Evolutionary conservation across 2,329 filamentous ascomycete genomes (phyloP).

Genomic region (Cladosporium velox): DNA sequence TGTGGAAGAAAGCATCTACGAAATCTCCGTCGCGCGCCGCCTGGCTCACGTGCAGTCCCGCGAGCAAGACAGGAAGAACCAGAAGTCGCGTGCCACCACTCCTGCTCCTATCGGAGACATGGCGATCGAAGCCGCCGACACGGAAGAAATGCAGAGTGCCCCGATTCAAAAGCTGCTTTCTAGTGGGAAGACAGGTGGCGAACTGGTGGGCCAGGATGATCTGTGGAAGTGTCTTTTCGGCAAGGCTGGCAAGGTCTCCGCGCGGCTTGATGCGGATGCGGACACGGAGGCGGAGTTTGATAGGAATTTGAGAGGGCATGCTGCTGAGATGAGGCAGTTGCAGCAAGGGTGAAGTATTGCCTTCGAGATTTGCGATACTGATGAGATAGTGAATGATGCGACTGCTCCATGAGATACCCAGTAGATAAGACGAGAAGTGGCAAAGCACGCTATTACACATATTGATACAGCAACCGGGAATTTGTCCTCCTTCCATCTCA

Average conservation of each 20-base stretch:
- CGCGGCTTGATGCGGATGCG: neutral
- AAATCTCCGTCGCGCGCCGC: conserved; percentile 76
- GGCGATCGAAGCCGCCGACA: conserved; percentile 79
- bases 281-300: conserved; percentile 46
- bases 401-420: neutral
- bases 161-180: conserved; percentile 69
- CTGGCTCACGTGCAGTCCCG: conserved; percentile 68
- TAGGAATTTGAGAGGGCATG: conserved; percentile 56
- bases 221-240: conserved; percentile 90
- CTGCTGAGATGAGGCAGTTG: conserved; percentile 51
- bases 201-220: conserved; percentile 75
- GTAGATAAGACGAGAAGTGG: neutral
- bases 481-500: neutral
- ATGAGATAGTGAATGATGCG: neutral
- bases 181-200: conserved; percentile 70
- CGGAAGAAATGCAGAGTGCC: conserved; percentile 75
- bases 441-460: neutral
- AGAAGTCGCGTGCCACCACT: conserved; percentile 17
- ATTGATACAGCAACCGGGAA: neutral
- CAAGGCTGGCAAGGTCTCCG: conserved; percentile 29
- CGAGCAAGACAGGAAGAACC: conserved; percentile 24
- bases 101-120: conserved; percentile 46
- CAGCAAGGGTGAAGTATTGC: neutral
- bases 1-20: conserved; percentile 89
- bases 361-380: neutral